Evolutionary conservation across 2,329 filamentous ascomycete genomes (phyloP).

Genomic region (Dissoconium aciculare): DNA sequence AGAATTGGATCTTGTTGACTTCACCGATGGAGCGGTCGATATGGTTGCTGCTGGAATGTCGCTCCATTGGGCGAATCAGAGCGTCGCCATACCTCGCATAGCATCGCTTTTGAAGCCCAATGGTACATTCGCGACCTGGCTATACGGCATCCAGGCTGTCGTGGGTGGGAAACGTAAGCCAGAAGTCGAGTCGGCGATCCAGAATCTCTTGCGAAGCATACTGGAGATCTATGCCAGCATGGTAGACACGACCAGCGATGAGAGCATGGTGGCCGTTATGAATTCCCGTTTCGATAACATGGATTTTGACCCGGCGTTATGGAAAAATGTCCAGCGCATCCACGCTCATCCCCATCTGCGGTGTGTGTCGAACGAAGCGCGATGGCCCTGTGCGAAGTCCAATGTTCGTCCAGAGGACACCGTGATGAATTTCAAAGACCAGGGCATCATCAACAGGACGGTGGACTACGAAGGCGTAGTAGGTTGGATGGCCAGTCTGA

Average conservation of each 20-base stretch:
- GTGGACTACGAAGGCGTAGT: conserved; percentile 5
- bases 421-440: conserved; percentile 2
- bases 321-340: conserved; percentile 3
- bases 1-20: conserved; percentile 2
- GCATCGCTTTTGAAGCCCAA: conserved; percentile 2
- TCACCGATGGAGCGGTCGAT: conserved; percentile 2
- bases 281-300: conserved; percentile 5
- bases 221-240: conserved; percentile 1
- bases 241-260: conserved; percentile 2
- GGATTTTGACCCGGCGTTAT: conserved; percentile 2
- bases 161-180: conserved; percentile 1
- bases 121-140: conserved; percentile 5
- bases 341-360: conserved; percentile 1
- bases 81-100: conserved; percentile 2
- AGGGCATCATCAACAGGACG: conserved; percentile 2
- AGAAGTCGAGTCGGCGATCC: neutral
- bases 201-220: neutral
- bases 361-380: neutral
- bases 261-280: conserved; percentile 2
- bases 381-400: conserved; percentile 1
- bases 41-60: conserved; percentile 4
- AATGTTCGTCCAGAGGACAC: conserved; percentile 3
- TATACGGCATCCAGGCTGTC: conserved; percentile 3
- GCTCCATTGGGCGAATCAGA: conserved; percentile 5
- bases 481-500: conserved; percentile 4